phyloP scores from a whole-genome alignment of 345 rosid genomes.

The Populus alba region DNA sequence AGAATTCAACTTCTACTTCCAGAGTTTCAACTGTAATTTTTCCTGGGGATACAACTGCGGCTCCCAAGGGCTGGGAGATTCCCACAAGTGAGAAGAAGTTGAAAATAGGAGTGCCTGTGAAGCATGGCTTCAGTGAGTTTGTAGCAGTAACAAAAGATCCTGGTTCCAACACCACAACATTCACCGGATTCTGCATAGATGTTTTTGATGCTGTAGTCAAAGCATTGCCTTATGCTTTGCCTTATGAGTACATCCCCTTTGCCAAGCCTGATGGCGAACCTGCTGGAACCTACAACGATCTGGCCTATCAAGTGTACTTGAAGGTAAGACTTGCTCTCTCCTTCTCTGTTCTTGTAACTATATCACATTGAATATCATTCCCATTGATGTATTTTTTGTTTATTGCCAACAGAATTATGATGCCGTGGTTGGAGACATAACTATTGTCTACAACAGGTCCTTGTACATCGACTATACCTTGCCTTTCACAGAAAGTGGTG shows the following conservation, averaged over 20 bases:
- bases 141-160: slow-evolving; percentile 16
- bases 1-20: neutral
- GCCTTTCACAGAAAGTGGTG: slow-evolving; percentile 68
- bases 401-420: slow-evolving; percentile 22
- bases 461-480: slow-evolving; percentile 51
- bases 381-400: neutral
- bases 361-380: no score
- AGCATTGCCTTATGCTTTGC: slow-evolving; percentile 10
- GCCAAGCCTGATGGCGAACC: slow-evolving; percentile 4
- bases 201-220: slow-evolving; percentile 36
- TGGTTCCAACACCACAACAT: neutral
- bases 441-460: slow-evolving; percentile 51
- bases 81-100: slow-evolving; percentile 23
- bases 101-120: slow-evolving; percentile 36
- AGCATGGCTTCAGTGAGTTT: slow-evolving; percentile 31
- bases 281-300: slow-evolving; percentile 24
- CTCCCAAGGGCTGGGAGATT: slow-evolving; percentile 26
- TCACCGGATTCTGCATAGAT: slow-evolving; percentile 33
- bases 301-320: slow-evolving; percentile 15
- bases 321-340: slow-evolving; percentile 7
- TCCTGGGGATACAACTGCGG: slow-evolving; percentile 14
- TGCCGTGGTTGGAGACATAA: slow-evolving; percentile 61
- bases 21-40: slow-evolving; percentile 12
- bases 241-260: slow-evolving; percentile 19
- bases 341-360: neutral